A percentile compares a stretch with the other conserved stretches of the same genome.
Evolutionary conservation across 495 filamentous ascomycete genomes (phyloP).

Genomic region (Cetradonia linearis): DNA sequence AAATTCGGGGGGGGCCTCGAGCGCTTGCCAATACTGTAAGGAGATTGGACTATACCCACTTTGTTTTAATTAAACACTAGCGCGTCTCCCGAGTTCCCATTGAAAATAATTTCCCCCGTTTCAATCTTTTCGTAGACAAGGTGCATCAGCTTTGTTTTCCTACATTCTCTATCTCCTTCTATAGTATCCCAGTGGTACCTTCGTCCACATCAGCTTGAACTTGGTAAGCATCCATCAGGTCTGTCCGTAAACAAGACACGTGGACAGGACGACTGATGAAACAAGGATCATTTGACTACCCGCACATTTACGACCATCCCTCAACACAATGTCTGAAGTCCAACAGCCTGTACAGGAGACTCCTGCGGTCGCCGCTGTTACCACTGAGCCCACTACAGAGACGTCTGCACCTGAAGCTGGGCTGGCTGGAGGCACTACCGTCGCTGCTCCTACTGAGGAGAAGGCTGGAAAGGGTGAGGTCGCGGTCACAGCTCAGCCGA

Average conservation of each 20-base stretch:
- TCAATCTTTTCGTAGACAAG: conserved; percentile 20
- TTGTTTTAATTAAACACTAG: conserved; percentile 10
- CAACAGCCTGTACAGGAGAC: conserved; percentile 43
- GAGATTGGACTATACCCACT: conserved; percentile 11
- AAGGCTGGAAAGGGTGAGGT: conserved; percentile 35
- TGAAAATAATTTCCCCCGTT: conserved; percentile 24
- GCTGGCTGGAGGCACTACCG: conserved; percentile 32
- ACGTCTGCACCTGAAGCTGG: conserved; percentile 32
- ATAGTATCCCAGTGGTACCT: conserved; percentile 10
- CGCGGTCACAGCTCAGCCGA: conserved; percentile 49
- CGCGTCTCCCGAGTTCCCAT: neutral
- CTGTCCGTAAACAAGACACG: conserved; percentile 3
- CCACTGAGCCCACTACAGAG: conserved; percentile 37
- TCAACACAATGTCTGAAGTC: conserved; percentile 39
- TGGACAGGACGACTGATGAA: neutral
- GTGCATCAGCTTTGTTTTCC: conserved; percentile 19
- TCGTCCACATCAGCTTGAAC: neutral
- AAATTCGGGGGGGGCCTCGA: conserved; percentile 6
- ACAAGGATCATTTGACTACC: neutral
- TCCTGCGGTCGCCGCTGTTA: conserved; percentile 33
- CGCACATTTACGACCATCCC: neutral
- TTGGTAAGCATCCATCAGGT: neutral
- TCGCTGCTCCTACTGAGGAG: conserved; percentile 41
- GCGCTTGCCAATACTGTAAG: conserved; percentile 7
- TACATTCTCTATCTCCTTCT: conserved; percentile 14